phyloP scores from a whole-genome alignment of 306 rosid species.

The Prunus mira region DNA sequence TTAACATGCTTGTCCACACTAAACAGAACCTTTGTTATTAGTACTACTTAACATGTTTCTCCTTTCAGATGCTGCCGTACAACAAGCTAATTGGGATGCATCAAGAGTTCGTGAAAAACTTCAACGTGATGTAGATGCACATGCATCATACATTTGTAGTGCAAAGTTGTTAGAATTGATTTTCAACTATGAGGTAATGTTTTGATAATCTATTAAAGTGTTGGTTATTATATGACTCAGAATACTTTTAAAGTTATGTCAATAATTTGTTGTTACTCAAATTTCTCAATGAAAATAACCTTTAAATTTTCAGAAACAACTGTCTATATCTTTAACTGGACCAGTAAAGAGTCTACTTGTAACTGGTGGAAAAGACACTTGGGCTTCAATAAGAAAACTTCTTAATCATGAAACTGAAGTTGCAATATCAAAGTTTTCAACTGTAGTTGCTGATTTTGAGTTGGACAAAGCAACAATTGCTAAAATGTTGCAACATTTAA shows the following conservation, averaged over 20 bases:
- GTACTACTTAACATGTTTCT: neutral
- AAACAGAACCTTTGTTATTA: neutral
- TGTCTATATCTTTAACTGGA: slow-evolving; percentile 48
- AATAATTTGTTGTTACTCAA: neutral
- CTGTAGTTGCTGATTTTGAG: slow-evolving; percentile 61
- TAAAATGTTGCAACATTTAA: slow-evolving; percentile 47
- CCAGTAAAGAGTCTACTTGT: slow-evolving; percentile 72
- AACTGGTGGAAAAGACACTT: slow-evolving; percentile 63
- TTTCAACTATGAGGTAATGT: slow-evolving; percentile 50
- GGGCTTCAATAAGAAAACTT: slow-evolving; percentile 73
- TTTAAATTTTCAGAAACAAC: slow-evolving; percentile 48
- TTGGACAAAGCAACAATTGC: slow-evolving; percentile 52
- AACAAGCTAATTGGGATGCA: slow-evolving; percentile 62
- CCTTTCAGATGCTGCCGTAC: slow-evolving; percentile 56
- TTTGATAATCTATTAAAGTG: slow-evolving; percentile 5
- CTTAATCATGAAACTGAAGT: slow-evolving; percentile 60
- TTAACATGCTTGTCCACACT: neutral
- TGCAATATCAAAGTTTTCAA: slow-evolving; percentile 45
- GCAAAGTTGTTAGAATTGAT: slow-evolving; percentile 50
- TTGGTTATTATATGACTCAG: slow-evolving; percentile 11
- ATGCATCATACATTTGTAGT: slow-evolving; percentile 45
- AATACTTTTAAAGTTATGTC: neutral
- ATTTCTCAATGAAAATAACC: neutral
- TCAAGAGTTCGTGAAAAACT: slow-evolving; percentile 61
- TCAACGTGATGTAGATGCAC: slow-evolving; percentile 56